These are phyloP conservation scores for Mollisia scopiformis DNA, from an alignment of 2,329 filamentous ascomycete species.

Conservation along the genomic window DNA sequence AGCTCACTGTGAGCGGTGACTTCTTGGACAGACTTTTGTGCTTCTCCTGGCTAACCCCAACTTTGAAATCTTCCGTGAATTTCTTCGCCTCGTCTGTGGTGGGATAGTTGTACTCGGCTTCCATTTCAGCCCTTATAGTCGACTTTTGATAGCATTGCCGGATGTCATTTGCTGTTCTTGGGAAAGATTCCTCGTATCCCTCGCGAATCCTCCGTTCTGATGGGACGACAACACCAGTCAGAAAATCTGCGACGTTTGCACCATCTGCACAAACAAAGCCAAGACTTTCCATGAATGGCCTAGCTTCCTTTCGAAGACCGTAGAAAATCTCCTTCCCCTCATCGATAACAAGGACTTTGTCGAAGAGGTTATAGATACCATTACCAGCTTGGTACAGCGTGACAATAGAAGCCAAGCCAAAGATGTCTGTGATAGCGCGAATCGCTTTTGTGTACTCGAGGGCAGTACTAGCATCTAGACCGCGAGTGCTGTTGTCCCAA, in stretches of 20 bases:
- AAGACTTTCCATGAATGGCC: conserved; percentile 65
- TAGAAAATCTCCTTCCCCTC: conserved; percentile 69
- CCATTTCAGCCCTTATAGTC: conserved; percentile 52
- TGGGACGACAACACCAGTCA: conserved; percentile 58
- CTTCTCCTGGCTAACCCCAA: conserved; percentile 57
- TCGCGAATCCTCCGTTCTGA: conserved; percentile 66
- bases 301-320: conserved; percentile 59
- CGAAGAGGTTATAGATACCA: conserved; percentile 69
- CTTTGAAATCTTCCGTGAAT: conserved; percentile 52
- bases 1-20: conserved; percentile 60
- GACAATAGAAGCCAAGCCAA: conserved; percentile 62
- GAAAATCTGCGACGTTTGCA: conserved; percentile 66
- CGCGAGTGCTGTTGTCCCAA: conserved; percentile 70
- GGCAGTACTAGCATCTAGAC: conserved; percentile 70
- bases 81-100: conserved; percentile 48
- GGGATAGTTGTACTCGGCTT: conserved; percentile 60
- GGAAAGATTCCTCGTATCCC: conserved; percentile 45
- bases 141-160: conserved; percentile 55
- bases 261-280: conserved; percentile 66
- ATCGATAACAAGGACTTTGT: conserved; percentile 71
- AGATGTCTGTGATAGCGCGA: conserved; percentile 65
- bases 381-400: conserved; percentile 73
- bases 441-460: conserved; percentile 63
- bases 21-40: conserved; percentile 53
- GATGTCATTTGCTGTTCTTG: conserved; percentile 49